These are phyloP conservation scores for Neurospora africana DNA, from an alignment of 495 filamentous ascomycete genomes.

Conservation along the genomic window DNA sequence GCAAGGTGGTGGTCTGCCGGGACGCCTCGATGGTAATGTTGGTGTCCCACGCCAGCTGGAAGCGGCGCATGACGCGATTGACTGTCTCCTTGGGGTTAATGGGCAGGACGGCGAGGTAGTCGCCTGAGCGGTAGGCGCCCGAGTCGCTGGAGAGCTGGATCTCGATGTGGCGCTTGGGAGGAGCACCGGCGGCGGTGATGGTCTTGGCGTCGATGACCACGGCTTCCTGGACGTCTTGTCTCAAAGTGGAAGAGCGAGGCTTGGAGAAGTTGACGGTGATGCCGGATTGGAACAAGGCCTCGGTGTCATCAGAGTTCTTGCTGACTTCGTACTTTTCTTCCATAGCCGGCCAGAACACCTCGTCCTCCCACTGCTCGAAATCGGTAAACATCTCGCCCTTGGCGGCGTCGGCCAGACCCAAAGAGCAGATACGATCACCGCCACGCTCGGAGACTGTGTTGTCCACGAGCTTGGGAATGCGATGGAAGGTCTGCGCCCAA, in stretches of 20 bases:
- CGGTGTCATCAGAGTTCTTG: slow-evolving; percentile 5
- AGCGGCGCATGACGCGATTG: slow-evolving; percentile 38
- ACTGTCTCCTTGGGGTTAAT: slow-evolving; percentile 53
- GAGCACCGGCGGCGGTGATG: slow-evolving; percentile 44
- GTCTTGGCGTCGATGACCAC: slow-evolving; percentile 43
- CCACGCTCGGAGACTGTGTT: slow-evolving; percentile 39
- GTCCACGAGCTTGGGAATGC: slow-evolving; percentile 56
- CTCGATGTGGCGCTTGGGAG: slow-evolving; percentile 54
- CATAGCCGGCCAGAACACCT: slow-evolving; percentile 53
- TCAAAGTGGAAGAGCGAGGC: slow-evolving; percentile 48
- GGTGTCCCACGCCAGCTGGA: slow-evolving; percentile 54
- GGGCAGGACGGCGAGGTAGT: slow-evolving; percentile 66
- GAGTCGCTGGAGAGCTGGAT: slow-evolving; percentile 55
- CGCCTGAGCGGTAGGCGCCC: slow-evolving; percentile 53
- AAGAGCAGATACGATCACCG: slow-evolving; percentile 35
- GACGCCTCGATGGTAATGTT: slow-evolving; percentile 34
- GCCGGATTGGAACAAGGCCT: slow-evolving; percentile 15
- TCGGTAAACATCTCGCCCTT: slow-evolving; percentile 55
- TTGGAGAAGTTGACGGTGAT: slow-evolving; percentile 49
- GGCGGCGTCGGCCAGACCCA: slow-evolving; percentile 53
- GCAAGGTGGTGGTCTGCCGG: slow-evolving; percentile 45
- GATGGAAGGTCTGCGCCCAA: slow-evolving; percentile 65
- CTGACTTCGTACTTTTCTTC: slow-evolving; percentile 35
- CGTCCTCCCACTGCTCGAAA: slow-evolving; percentile 64
- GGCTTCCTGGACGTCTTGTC: slow-evolving; percentile 56